Evolutionary conservation across 2,329 filamentous ascomycete genomes (phyloP).

Genomic region (Exophiala oligosperma): DNA sequence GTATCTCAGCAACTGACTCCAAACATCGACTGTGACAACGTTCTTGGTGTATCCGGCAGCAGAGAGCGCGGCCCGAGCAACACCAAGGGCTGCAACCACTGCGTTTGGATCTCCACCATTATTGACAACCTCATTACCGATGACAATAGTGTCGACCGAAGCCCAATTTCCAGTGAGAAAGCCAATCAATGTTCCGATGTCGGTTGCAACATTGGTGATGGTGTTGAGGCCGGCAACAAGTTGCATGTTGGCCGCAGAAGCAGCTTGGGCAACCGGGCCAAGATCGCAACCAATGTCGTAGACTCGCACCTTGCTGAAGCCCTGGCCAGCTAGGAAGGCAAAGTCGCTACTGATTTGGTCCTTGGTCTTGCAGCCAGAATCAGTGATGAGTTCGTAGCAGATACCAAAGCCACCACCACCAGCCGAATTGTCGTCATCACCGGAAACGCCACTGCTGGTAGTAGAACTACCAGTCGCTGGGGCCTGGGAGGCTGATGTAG

Average conservation of each 20-base stretch:
- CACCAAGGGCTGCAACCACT: conserved; percentile 60
- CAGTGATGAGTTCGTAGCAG: conserved; percentile 59
- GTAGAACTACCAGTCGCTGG: background rate
- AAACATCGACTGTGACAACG: conserved; percentile 80
- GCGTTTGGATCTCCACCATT: conserved; percentile 53
- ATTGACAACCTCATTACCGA: conserved; percentile 82
- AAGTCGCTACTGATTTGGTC: conserved; percentile 67
- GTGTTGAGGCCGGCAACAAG: conserved; percentile 76
- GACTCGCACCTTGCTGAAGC: conserved; percentile 67
- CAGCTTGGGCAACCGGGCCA: conserved; percentile 60
- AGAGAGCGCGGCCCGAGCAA: conserved; percentile 60
- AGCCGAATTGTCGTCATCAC: conserved; percentile 2
- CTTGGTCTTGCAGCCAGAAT: conserved; percentile 66
- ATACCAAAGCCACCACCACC: conserved; percentile 47
- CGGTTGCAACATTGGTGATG: conserved; percentile 54
- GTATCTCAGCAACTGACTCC: conserved; percentile 65
- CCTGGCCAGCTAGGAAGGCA: conserved; percentile 49
- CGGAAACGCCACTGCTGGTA: conserved; percentile 1
- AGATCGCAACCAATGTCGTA: conserved; percentile 81
- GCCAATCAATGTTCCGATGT: conserved; percentile 62
- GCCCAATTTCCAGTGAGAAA: conserved; percentile 67
- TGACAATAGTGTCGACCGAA: conserved; percentile 66
- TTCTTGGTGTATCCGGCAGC: conserved; percentile 67
- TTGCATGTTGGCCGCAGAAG: conserved; percentile 64
- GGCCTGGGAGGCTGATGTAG: background rate